phyloP scores from a whole-genome alignment of 257 asterid species.

The Osmanthus fragrans region DNA sequence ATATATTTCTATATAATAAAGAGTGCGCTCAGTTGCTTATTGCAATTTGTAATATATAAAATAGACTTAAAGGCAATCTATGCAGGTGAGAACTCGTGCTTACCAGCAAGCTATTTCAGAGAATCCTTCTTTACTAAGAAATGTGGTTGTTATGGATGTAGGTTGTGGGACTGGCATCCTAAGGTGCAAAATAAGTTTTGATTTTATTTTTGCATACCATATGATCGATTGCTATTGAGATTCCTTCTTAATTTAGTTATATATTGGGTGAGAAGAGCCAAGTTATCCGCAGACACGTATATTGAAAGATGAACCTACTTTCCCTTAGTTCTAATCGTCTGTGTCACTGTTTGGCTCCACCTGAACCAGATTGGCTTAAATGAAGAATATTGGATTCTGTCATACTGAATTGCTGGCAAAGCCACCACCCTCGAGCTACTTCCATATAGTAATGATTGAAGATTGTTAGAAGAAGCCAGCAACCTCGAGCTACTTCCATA shows the following conservation, averaged over 20 bases:
- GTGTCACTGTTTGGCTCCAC: background rate
- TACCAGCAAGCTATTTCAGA: conserved; percentile 77
- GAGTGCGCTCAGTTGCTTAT: background rate
- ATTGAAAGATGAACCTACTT: background rate
- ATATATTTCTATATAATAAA: conserved; percentile 1
- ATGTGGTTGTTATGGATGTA: conserved; percentile 84
- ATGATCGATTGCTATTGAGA: background rate
- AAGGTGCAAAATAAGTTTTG: conserved; percentile 46
- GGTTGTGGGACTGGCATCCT: conserved; percentile 99
- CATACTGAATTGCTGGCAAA: background rate
- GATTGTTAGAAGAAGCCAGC: background rate
- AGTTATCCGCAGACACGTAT: background rate
- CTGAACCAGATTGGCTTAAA: background rate
- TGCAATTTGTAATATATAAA: background rate
- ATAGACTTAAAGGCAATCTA: conserved; percentile 14
- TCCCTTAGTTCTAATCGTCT: background rate
- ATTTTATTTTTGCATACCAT: background rate
- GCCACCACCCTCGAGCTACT: background rate
- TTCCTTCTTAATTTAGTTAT: background rate
- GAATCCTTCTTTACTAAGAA: conserved; percentile 75
- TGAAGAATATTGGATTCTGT: background rate
- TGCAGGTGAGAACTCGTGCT: conserved; percentile 88
- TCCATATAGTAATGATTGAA: background rate
- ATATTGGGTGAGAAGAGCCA: background rate
- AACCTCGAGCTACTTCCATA: background rate